Conservation (phyloP, 306 rosid species). For the Trifolium pratense region DNA sequence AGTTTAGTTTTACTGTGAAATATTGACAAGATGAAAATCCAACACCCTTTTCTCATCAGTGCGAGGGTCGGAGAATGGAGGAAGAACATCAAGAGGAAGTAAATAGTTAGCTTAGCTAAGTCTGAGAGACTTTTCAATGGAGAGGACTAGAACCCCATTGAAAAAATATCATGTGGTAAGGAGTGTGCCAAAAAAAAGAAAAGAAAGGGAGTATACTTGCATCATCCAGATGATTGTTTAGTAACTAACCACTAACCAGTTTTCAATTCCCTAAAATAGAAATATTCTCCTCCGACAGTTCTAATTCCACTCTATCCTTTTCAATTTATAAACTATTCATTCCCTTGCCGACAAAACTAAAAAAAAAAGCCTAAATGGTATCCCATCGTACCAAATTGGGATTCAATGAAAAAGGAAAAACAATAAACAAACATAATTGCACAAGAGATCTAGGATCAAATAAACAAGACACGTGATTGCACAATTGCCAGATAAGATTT, state of each 20-base stretch:
- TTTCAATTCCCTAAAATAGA: not conserved
- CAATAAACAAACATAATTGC: conserved; percentile 26
- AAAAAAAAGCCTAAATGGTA: too few species aligned
- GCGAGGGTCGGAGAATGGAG: conserved; percentile 3
- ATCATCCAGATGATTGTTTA: conserved; percentile 9
- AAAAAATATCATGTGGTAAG: not conserved
- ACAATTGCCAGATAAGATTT: conserved; percentile 34
- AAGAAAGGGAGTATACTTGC: too few species aligned
- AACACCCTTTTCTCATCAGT: not conserved
- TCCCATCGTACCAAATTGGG: too few species aligned
- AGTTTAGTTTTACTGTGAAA: conserved; percentile 5
- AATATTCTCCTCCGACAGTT: not conserved
- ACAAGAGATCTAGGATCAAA: conserved; percentile 16
- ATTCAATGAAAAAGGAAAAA: conserved; percentile 1
- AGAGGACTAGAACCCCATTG: not conserved
- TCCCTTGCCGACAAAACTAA: conserved; percentile 16
- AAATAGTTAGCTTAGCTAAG: not conserved
- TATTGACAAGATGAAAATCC: conserved; percentile 5
- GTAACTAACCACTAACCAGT: not conserved
- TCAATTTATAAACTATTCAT: conserved; percentile 6
- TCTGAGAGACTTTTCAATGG: conserved; percentile 12
- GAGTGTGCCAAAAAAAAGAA: too few species aligned
- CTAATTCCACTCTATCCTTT: conserved; percentile 5
- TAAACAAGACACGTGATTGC: conserved; percentile 5
- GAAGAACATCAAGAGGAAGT: not conserved